A percentile compares a stretch with the other conserved stretches of the same genome.
These are phyloP conservation scores for Hyphopichia fennica DNA, from an alignment of 1,139 yeast species.

Conservation along the genomic window DNA sequence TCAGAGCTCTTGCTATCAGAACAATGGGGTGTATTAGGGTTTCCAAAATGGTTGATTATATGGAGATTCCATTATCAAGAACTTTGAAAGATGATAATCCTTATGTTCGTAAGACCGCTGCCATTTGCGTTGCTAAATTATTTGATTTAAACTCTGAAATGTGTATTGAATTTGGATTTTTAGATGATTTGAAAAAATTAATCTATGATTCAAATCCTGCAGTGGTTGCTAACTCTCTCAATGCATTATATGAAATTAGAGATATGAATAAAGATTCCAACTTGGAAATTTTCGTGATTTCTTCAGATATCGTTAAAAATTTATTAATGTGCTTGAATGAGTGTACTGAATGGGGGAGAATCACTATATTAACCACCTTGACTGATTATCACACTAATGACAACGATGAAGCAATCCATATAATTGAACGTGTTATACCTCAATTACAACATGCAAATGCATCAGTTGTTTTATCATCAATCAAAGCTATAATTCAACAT, in stretches of 20 bases:
- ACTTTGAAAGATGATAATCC: conserved; percentile 93
- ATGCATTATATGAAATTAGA: conserved; percentile 80
- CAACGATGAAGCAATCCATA: conserved; percentile 73
- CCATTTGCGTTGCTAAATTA: conserved; percentile 93
- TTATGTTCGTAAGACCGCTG: conserved; percentile 96
- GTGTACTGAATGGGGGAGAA: conserved; percentile 99
- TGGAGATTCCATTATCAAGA: conserved; percentile 84
- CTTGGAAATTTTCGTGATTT: conserved; percentile 39
- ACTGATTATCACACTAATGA: conserved; percentile 63
- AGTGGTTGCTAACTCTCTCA: conserved; percentile 94
- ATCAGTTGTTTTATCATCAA: conserved; percentile 85
- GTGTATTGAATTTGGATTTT: conserved; percentile 85
- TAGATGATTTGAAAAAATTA: conserved; percentile 66
- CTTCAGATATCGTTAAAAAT: conserved; percentile 54
- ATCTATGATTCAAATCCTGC: conserved; percentile 90
- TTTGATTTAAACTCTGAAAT: conserved; percentile 81
- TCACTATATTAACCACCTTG: conserved; percentile 80
- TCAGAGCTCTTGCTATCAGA: conserved; percentile 92
- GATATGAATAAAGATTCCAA: conserved; percentile 58
- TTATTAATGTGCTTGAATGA: conserved; percentile 85
- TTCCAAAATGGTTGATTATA: conserved; percentile 90
- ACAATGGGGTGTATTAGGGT: conserved; percentile 99
- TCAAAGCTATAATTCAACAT: conserved; percentile 79
- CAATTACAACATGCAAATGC: conserved; percentile 98
- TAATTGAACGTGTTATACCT: conserved; percentile 88